Evolutionary conservation across 1,284 basidiomycete genomes (phyloP).

Genomic region (Inonotus obliquus): DNA sequence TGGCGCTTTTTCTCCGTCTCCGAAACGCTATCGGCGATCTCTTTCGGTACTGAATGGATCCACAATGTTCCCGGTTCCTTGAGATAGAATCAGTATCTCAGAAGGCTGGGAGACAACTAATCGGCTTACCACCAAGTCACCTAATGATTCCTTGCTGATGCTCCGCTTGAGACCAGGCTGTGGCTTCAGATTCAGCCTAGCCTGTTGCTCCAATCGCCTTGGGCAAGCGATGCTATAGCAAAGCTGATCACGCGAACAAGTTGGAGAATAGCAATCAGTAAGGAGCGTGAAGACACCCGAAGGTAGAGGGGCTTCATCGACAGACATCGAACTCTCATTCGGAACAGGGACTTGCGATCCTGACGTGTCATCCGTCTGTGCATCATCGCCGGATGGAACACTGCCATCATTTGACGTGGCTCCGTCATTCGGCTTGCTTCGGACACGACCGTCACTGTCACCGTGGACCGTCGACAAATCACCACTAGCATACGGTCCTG

Average conservation of each 20-base stretch:
- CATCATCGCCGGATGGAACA: constrained; percentile 10
- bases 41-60: constrained; percentile 95
- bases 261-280: constrained; percentile 98
- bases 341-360: constrained; percentile 26
- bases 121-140: constrained; percentile 66
- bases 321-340: constrained; percentile 41
- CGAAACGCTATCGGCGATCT: constrained; percentile 88
- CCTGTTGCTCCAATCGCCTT: constrained; percentile 89
- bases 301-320: constrained; percentile 75
- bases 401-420: not conserved
- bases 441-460: constrained; percentile 27
- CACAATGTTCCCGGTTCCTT: constrained; percentile 92
- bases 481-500: constrained; percentile 76
- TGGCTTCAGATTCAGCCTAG: constrained; percentile 88
- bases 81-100: constrained; percentile 10
- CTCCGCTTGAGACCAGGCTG: constrained; percentile 77
- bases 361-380: constrained; percentile 11
- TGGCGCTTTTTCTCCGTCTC: constrained; percentile 95
- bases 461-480: constrained; percentile 45
- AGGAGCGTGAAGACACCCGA: constrained; percentile 96
- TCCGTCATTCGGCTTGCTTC: not conserved
- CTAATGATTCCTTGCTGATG: constrained; percentile 80
- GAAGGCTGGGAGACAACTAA: constrained; percentile 10
- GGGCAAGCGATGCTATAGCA: constrained; percentile 99
- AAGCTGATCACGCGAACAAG: constrained; percentile 87